Base-by-base conservation (phyloP, 257 asterid species). In the Osmanthus fragrans region DNA sequence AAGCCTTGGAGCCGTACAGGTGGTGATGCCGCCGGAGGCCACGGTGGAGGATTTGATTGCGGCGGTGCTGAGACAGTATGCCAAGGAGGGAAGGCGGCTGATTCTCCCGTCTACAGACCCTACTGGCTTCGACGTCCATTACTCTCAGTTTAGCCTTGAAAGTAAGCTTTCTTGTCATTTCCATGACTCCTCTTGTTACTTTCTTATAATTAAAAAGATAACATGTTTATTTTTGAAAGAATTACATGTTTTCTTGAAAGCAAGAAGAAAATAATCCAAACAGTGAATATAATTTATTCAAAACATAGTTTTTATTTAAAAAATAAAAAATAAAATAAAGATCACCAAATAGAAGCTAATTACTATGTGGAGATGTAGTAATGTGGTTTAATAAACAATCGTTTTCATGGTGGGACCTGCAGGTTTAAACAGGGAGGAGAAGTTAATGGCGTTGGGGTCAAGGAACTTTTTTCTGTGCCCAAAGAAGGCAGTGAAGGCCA, bases 111-210 rank as follows among this genome's bases (percentile, higher is more conserved):
- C 92, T 3, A 27, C 54, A 16, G 82, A 80, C 58, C 87, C 90
- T 2, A 71, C 82, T 1, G 88, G 80, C 21, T 92, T 84, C 75
- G 96, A 86, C 76, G 97, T 94, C 79, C 98, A 94, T 83, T 94
- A 94, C 83, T 92, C 98, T 3, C 98, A 94, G 72, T 94, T 94
- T 81, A 88, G 98, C 85, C 80, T 94, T 72, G 97, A 92, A 80
- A 88, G 98, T 92, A 86, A 85, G 93, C 13, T 18, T 76, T 19
- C 7, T 2, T 19, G 25, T 18, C 18, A 42, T 42, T 37, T 37
- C 11, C 12, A 37, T 37, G 11, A 10, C 49, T 2, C 15, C 4
- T 10, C 15, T 40, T 10, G 4, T 40, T 40, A 40, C 49, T 40
- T 40, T 40, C 49, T 40, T 40, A 40, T 40, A 40, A 10, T 40